Evolutionary conservation across 225 moss, liverwort and hornwort genomes (phyloP).

Genomic region (Straminergon stramineum): DNA sequence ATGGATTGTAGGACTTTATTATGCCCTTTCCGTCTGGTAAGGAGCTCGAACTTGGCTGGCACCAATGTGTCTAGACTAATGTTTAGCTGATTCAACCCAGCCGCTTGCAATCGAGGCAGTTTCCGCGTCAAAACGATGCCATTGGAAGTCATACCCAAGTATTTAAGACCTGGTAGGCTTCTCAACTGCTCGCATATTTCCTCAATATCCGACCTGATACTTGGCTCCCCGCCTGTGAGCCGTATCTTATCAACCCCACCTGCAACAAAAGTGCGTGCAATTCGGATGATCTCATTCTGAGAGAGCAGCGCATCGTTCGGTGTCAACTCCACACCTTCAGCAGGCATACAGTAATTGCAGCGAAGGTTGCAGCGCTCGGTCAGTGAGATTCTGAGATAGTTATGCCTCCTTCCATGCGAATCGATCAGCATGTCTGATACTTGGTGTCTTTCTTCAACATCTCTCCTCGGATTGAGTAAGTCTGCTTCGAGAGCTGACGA

Average conservation of each 20-base stretch:
- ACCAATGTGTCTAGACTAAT: constrained; percentile 89
- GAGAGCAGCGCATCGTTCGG: constrained; percentile 43
- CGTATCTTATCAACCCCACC: constrained; percentile 91
- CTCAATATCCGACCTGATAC: constrained; percentile 77
- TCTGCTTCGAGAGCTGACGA: not conserved
- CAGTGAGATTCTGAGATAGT: constrained; percentile 86
- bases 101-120: constrained; percentile 60
- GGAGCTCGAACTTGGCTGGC: constrained; percentile 90
- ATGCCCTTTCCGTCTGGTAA: constrained; percentile 85
- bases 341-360: constrained; percentile 97
- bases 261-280: constrained; percentile 79
- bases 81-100: constrained; percentile 77
- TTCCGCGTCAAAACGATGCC: constrained; percentile 85
- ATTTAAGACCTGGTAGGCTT: constrained; percentile 60
- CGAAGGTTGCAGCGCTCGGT: constrained; percentile 97
- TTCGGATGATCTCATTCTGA: constrained; percentile 60
- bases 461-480: not conserved
- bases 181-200: constrained; percentile 64
- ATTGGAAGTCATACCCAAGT: constrained; percentile 91
- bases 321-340: constrained; percentile 85
- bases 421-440: constrained; percentile 85
- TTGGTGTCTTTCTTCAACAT: constrained; percentile 12
- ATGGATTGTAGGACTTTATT: constrained; percentile 76
- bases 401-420: constrained; percentile 77
- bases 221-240: constrained; percentile 96